Base-by-base conservation (phyloP, 2,329 filamentous ascomycete species). In the Colletotrichum sublineola region DNA sequence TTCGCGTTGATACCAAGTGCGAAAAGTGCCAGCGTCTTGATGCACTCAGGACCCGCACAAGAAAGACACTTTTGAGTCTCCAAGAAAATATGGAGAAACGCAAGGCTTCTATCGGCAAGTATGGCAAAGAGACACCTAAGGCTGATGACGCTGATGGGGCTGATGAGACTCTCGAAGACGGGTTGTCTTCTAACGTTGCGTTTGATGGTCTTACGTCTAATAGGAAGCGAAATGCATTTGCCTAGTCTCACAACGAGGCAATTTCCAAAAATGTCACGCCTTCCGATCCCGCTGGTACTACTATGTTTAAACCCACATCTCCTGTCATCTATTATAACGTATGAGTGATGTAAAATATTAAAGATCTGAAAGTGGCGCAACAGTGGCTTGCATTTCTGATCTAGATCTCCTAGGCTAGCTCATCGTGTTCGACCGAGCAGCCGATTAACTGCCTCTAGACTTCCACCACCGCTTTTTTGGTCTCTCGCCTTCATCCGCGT, bases 401-500 rank as follows among this genome's bases (percentile, higher is more conserved):
- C 18, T 20, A 8, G 18, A 14, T 12, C 52, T 2, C 14, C 11
- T 20, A 15, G 12, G 1, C 14, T 2, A 29, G 38, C n/a, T 38
- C 15, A 5, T 40, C 20, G n/a, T 40, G 55, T 24, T 24, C 20
- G n/a, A 40, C 6, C 29, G 5, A 58, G n/a, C 2, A 3, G n/a
- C 38, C 8, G 15, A 52, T 4, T 5, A 5, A 20, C 58, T 29
- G 9, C 6, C 15, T 11, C 31, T 38, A 46, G 11, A 52, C 24
- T 29, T 64, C 60, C 44, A 63, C 40, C 33, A 50, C 15, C 42
- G n/a, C n/a, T 15, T n/a, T 31, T 36, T 63, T 20, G 4, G 15
- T 15, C 12, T 31, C 15, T 31, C 15, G 15, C 29, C 31, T n/a
- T 56, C 60, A 14, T 40, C 38, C 11, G 6, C 3, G 14, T 89